These are phyloP conservation scores for Lasiosphaeria hispida DNA, from an alignment of 495 filamentous ascomycete genomes.

Conservation along the genomic window DNA sequence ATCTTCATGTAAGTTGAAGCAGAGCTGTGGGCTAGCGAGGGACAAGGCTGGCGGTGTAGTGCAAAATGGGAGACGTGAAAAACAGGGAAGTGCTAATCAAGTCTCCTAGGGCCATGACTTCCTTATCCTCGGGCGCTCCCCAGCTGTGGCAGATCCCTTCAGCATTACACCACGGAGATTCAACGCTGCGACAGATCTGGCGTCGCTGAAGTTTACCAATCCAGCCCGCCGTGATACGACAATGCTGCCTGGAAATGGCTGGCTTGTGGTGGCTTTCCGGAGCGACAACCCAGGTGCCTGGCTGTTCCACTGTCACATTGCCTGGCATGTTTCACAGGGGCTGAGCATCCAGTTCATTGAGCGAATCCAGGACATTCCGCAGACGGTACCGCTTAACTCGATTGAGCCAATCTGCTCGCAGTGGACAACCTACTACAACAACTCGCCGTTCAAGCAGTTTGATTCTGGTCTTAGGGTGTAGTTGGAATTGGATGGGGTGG, in stretches of 20 bases:
- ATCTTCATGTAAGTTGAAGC: constrained; percentile 48
- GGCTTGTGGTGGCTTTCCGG: constrained; percentile 40
- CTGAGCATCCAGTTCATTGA: constrained; percentile 47
- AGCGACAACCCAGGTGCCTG: constrained; percentile 42
- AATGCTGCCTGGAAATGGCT: constrained; percentile 34
- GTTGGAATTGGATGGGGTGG: no score
- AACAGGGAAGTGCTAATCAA: no score
- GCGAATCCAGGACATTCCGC: constrained; percentile 31
- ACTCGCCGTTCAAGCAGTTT: constrained; percentile 35
- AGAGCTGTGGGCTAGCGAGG: no score
- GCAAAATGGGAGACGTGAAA: no score
- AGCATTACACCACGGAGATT: constrained; percentile 26
- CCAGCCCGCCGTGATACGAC: constrained; percentile 39
- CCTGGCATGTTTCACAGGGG: constrained; percentile 48
- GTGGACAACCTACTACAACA: constrained; percentile 39
- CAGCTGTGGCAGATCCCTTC: constrained; percentile 19
- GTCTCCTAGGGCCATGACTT: constrained; percentile 51
- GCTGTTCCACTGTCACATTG: constrained; percentile 46
- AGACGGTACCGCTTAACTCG: constrained; percentile 24
- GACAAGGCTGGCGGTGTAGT: no score
- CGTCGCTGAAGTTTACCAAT: constrained; percentile 30
- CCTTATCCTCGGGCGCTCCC: constrained; percentile 47
- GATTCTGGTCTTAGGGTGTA: constrained; percentile 55
- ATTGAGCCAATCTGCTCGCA: constrained; percentile 34
- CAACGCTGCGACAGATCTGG: constrained; percentile 12